A percentile compares a stretch with the other conserved stretches of the same genome.
Conservation (phyloP, 225 moss, liverwort and hornwort genomes). For the Ulota crispa region DNA sequence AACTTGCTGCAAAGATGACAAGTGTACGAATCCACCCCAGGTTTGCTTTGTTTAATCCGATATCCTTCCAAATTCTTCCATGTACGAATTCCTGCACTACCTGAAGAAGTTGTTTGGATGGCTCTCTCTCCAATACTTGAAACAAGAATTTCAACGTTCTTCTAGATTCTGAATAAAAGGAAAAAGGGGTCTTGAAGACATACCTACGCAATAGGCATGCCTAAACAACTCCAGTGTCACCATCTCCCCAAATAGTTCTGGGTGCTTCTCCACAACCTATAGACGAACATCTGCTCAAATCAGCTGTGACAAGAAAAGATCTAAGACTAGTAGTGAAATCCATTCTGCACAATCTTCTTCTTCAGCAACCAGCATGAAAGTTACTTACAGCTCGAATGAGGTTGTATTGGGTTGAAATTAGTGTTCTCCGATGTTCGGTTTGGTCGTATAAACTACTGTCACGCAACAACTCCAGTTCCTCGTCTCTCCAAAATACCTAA, state of each 20-base stretch:
- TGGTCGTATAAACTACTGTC: constrained; percentile 42
- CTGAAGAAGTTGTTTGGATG: constrained; percentile 9
- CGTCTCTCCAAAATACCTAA: constrained; percentile 51
- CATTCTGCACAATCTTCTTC: neutral
- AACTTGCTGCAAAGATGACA: constrained; percentile 51
- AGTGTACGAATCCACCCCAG: constrained; percentile 19
- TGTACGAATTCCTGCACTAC: constrained; percentile 9
- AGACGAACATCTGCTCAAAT: constrained; percentile 21
- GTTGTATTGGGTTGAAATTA: constrained; percentile 39
- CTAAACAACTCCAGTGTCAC: constrained; percentile 42
- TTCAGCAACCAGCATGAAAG: neutral
- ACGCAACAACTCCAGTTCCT: constrained; percentile 47
- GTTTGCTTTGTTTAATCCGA: constrained; percentile 10
- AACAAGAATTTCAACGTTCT: neutral
- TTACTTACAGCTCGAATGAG: constrained; percentile 38
- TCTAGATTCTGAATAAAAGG: neutral
- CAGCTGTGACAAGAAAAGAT: neutral
- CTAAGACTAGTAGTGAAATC: neutral
- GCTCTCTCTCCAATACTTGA: constrained; percentile 13
- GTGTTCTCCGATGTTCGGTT: constrained; percentile 40
- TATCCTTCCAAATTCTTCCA: constrained; percentile 2
- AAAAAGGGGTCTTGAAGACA: neutral
- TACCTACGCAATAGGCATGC: constrained; percentile 53
- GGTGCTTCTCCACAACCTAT: constrained; percentile 41
- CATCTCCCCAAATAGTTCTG: constrained; percentile 46